These are phyloP conservation scores for Petunia hybrid DNA, from an alignment of 305 asterid species.

Conservation along the genomic window DNA sequence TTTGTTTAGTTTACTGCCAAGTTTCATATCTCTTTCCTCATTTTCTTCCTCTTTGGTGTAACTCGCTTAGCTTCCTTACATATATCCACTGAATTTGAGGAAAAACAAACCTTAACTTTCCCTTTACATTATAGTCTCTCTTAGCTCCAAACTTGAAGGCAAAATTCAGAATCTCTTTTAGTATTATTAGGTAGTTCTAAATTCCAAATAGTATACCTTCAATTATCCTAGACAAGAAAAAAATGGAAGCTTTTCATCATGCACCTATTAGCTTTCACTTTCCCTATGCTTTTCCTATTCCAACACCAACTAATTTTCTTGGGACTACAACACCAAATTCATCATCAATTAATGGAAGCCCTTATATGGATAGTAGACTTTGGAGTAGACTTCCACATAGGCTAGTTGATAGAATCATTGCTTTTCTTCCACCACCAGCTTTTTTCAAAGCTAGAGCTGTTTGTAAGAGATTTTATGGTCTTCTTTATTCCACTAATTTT, in stretches of 20 bases:
- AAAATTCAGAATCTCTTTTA: conserved; percentile 26
- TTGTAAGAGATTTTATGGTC: conserved; percentile 85
- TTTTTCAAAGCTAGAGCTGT: conserved; percentile 81
- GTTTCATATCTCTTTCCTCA: conserved; percentile 30
- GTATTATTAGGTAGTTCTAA: background rate
- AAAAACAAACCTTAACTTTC: conserved; percentile 43
- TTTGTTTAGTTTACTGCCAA: conserved; percentile 25
- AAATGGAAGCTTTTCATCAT: conserved; percentile 73
- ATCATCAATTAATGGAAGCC: conserved; percentile 30
- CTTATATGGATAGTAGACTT: conserved; percentile 80
- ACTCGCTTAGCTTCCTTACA: conserved; percentile 27
- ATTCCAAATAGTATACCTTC: background rate
- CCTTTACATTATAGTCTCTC: conserved; percentile 19
- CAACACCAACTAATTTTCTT: conserved; percentile 29
- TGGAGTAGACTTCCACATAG: conserved; percentile 89
- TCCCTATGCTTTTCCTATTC: conserved; percentile 46
- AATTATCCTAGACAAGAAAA: conserved; percentile 13
- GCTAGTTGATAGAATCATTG: conserved; percentile 70
- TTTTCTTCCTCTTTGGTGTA: conserved; percentile 35
- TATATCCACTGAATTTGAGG: conserved; percentile 55
- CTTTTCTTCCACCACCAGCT: conserved; percentile 85
- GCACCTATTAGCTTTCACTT: conserved; percentile 51
- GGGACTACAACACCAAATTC: conserved; percentile 26
- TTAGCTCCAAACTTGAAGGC: conserved; percentile 31
- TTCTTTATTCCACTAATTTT: conserved; percentile 68